Evolutionary conservation across 371 early-diverging fungal genomes (phyloP).

Genomic region (Parasitella parasitica): DNA sequence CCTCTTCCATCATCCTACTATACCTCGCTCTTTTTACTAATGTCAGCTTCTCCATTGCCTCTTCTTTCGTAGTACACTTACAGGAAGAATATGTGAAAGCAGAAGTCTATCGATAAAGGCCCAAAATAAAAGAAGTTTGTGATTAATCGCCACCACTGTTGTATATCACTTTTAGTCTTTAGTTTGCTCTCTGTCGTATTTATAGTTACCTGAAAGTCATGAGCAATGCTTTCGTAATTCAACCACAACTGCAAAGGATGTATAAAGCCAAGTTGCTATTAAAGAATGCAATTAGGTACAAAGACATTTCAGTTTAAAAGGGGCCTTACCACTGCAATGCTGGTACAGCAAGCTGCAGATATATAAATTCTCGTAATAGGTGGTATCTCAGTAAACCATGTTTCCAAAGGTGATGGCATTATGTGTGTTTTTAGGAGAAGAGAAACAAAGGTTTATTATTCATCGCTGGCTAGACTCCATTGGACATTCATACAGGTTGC

Average conservation of each 20-base stretch:
- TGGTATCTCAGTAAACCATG: constrained; percentile 93
- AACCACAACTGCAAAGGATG: constrained; percentile 80
- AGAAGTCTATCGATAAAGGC: constrained; percentile 80
- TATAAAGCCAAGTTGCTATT: constrained; percentile 71
- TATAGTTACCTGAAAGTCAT: constrained; percentile 62
- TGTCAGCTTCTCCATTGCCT: background rate
- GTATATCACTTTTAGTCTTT: background rate
- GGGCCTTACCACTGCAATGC: constrained; percentile 72
- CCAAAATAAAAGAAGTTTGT: constrained; percentile 95
- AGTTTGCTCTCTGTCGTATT: background rate
- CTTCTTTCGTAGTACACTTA: constrained; percentile 40
- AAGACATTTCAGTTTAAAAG: background rate
- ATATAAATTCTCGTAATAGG: constrained; percentile 82
- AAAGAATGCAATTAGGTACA: too few relatives aligned
- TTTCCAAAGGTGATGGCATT: constrained; percentile 73
- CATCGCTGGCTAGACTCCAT: background rate
- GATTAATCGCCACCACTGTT: constrained; percentile 90
- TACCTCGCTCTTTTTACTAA: constrained; percentile 67
- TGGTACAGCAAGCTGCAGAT: constrained; percentile 73
- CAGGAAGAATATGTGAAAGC: constrained; percentile 95
- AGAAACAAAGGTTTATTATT: background rate
- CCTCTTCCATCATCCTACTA: constrained; percentile 92
- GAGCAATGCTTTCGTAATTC: constrained; percentile 68
- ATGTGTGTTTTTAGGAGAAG: background rate
- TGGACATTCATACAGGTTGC: background rate